Percentiles rank a stretch among this genome's conserved stretches.
Evolutionary conservation across 1,284 basidiomycete genomes (phyloP).

Genomic region (Wolfiporia cocos): DNA sequence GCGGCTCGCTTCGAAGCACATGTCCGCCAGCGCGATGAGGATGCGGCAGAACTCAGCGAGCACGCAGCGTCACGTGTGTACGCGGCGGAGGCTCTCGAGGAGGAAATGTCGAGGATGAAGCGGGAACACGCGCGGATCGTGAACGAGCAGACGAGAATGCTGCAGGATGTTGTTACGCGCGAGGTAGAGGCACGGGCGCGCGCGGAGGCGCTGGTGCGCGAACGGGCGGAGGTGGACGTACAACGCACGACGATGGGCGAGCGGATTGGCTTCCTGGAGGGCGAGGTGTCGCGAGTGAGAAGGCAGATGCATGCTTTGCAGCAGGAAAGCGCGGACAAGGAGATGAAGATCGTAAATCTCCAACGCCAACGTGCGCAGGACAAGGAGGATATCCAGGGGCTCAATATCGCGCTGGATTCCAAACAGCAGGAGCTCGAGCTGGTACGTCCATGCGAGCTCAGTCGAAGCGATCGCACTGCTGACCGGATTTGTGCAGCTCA

Average conservation of each 20-base stretch:
- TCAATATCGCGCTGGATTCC: conserved; percentile 83
- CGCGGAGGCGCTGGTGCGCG: conserved; percentile 42
- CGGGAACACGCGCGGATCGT: conserved; percentile 47
- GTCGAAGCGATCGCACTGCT: conserved; percentile 2
- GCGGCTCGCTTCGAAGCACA: conserved; percentile 51
- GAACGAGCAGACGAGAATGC: conserved; percentile 43
- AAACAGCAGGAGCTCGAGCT: conserved; percentile 88
- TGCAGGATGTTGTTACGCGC: conserved; percentile 42
- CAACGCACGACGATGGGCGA: conserved; percentile 40
- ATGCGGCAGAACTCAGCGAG: conserved; percentile 36
- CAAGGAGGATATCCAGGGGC: conserved; percentile 70
- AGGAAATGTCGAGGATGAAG: conserved; percentile 45
- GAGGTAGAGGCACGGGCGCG: conserved; percentile 40
- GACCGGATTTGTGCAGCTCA: conserved; percentile 46
- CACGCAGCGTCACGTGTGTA: conserved; percentile 35
- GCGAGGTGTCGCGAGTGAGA: conserved; percentile 60
- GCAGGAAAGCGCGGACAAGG: conserved; percentile 77
- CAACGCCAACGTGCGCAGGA: conserved; percentile 62
- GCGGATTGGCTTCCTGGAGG: conserved; percentile 43
- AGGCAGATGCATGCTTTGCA: conserved; percentile 65
- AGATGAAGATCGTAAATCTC: conserved; percentile 73
- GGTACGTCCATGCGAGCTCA: conserved; percentile 41
- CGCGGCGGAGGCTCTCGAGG: conserved; percentile 45
- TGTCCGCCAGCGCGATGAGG: conserved; percentile 44
- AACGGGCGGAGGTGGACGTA: conserved; percentile 48